phyloP scores from a whole-genome alignment of 2,329 filamentous ascomycete genomes.

The Fusarium virguliforme region DNA sequence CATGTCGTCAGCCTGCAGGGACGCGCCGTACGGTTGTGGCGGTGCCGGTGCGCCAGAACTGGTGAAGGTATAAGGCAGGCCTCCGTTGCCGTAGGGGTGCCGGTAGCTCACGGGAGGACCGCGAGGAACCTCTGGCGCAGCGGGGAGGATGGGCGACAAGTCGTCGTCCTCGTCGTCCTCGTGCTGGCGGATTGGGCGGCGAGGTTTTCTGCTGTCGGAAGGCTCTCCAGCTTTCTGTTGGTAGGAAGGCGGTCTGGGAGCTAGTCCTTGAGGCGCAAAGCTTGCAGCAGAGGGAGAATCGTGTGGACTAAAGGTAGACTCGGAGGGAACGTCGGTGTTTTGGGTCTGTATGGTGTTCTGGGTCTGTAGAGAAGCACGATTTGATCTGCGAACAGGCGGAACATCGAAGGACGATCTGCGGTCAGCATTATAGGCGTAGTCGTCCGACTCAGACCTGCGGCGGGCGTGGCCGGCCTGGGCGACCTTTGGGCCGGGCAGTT shows the following conservation, averaged over 20 bases:
- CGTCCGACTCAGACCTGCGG: slow-evolving; percentile 56
- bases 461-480: slow-evolving; percentile 54
- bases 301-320: slow-evolving; percentile 73
- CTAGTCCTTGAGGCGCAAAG: slow-evolving; percentile 68
- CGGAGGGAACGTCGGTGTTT: slow-evolving; percentile 69
- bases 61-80: slow-evolving; percentile 47
- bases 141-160: slow-evolving; percentile 60
- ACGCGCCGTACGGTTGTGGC: slow-evolving; percentile 28
- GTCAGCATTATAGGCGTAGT: slow-evolving; percentile 53
- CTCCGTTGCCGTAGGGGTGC: slow-evolving; percentile 60
- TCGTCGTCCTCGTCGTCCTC: slow-evolving; percentile 59
- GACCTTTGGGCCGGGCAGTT: slow-evolving; percentile 67
- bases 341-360: slow-evolving; percentile 69
- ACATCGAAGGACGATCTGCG: slow-evolving; percentile 55
- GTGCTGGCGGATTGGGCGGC: slow-evolving; percentile 54
- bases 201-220: slow-evolving; percentile 62
- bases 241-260: slow-evolving; percentile 73
- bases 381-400: slow-evolving; percentile 63
- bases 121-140: slow-evolving; percentile 74
- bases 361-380: slow-evolving; percentile 71
- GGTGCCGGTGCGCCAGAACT: slow-evolving; percentile 27
- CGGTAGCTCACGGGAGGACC: slow-evolving; percentile 73
- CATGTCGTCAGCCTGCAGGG: slow-evolving; percentile 48
- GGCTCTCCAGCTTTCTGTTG: slow-evolving; percentile 61
- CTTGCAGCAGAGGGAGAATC: slow-evolving; percentile 69